These are phyloP conservation scores for Pseudogymnoascus sp. DNA, from an alignment of 2,329 filamentous ascomycete species.

Conservation along the genomic window DNA sequence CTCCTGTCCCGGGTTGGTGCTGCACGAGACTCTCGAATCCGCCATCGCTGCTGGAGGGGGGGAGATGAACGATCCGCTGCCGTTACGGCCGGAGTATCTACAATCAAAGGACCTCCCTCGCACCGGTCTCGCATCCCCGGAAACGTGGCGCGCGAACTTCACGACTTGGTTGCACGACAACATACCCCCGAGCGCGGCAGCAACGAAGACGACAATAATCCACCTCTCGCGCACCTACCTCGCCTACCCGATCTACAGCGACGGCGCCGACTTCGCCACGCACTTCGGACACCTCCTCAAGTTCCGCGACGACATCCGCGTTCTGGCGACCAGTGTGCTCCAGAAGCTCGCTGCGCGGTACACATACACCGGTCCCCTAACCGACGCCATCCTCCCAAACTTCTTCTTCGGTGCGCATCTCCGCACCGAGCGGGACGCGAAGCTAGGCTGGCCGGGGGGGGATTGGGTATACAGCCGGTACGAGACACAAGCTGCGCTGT, in stretches of 20 bases:
- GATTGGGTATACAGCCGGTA: slow-evolving; percentile 18
- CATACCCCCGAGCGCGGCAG: slow-evolving; percentile 11
- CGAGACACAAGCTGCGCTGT: slow-evolving; percentile 12
- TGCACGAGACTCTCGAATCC: neutral
- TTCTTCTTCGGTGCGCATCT: slow-evolving; percentile 31
- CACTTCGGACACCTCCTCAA: slow-evolving; percentile 34
- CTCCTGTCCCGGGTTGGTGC: slow-evolving; percentile 18
- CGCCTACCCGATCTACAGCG: slow-evolving; percentile 30
- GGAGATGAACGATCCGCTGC: neutral
- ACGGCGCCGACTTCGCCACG: slow-evolving; percentile 28
- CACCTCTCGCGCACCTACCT: slow-evolving; percentile 29
- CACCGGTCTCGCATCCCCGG: slow-evolving; percentile 17
- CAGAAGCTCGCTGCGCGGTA: slow-evolving; percentile 24
- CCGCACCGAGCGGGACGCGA: slow-evolving; percentile 28
- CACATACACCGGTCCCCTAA: slow-evolving; percentile 23
- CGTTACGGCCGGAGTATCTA: neutral
- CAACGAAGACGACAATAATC: slow-evolving; percentile 14
- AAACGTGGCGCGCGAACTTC: slow-evolving; percentile 19
- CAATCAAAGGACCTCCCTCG: slow-evolving; percentile 11
- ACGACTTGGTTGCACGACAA: slow-evolving; percentile 18
- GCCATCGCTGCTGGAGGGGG: neutral
- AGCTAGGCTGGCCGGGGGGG: slow-evolving; percentile 23
- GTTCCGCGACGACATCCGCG: slow-evolving; percentile 19
- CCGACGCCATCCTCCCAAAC: slow-evolving; percentile 17
- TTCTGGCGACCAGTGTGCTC: slow-evolving; percentile 28